Evolutionary conservation across 208 protist genomes (phyloP), one percentile per base, ranked within the genome.

Genomic region (Trypanosoma caninum): DNA sequence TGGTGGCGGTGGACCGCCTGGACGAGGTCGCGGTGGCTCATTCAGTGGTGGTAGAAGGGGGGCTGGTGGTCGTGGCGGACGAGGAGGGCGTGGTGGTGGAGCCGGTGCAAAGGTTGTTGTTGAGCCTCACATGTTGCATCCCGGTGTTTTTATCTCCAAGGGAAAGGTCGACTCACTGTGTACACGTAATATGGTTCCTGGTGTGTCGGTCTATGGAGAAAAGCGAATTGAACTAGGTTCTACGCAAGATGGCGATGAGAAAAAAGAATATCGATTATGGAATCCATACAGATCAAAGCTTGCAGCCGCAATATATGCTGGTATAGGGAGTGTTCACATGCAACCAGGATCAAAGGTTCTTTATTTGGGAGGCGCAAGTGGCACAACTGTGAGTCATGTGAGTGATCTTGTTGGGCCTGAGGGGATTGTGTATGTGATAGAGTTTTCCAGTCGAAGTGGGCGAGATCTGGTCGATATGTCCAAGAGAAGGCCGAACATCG

Each of bases 201-300:
- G 99, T 6, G 97, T 99, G 51, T 95, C 95, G 38, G 99, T 99
- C 1, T 99, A 99, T 74, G 98, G 98, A 22, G 99, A 99, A 83
- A 99, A 99, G 84, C 84, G 98, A 42, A 97, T 99, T 54, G 77
- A 90, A 62, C 74, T 87, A 59, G 85, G 82, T n/a, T 75, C 77
- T 16, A 78, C 81, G 30, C 78, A 89, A 55, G 74, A 74, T 62
- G 82, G 86, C 25, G 94, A 93, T 45, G 89, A 97, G 38, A 99
- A 99, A 79, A 97, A 98, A 62, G 99, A 99, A 87, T 99, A 99
- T 86, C 96, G 99, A 67, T 91, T 99, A 31, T 99, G 99, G 99
- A 99, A 99, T 80, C 99, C 99, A 14, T 99, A 99, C 94, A 82
- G 99, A 54, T 99, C 98, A 16, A 99, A 99, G 92, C 79, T 99